Conservation (phyloP, 768 basidiomycete genomes). For the Termitomyces sp. region DNA sequence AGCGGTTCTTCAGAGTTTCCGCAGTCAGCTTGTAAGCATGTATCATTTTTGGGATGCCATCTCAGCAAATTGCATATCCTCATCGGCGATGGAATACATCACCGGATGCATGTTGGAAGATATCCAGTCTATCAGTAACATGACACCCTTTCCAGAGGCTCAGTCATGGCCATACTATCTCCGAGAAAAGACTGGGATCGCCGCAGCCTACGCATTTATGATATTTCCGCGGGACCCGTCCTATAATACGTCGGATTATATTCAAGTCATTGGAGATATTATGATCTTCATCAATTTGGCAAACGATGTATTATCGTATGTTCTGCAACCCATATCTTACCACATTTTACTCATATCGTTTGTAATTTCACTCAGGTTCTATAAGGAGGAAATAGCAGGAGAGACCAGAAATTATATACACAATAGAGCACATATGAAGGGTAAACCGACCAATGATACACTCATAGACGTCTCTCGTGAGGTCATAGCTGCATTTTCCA, state of each 20-base stretch:
- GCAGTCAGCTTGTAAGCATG: not conserved
- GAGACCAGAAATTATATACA: not conserved
- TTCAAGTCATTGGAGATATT: not conserved
- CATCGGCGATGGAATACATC: conserved; percentile 1
- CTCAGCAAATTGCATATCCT: not conserved
- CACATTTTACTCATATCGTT: too few species aligned
- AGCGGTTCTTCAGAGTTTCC: not conserved
- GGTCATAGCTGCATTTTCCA: not conserved
- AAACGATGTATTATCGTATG: not conserved
- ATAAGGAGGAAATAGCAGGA: not conserved
- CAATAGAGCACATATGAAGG: not conserved
- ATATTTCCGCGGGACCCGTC: not conserved
- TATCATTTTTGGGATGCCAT: not conserved
- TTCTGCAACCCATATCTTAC: not conserved
- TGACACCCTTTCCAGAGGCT: not conserved
- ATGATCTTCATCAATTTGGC: not conserved
- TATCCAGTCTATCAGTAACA: not conserved
- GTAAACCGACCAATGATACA: not conserved
- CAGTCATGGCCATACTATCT: not conserved
- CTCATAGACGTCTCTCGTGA: not conserved
- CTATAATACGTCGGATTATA: not conserved
- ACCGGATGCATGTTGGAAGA: not conserved
- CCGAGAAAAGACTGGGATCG: not conserved
- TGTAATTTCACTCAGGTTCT: not conserved
- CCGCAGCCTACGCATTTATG: not conserved